These are phyloP conservation scores for Phyllosticta citrichinensis DNA, from an alignment of 2,329 filamentous ascomycete genomes.

Conservation along the genomic window DNA sequence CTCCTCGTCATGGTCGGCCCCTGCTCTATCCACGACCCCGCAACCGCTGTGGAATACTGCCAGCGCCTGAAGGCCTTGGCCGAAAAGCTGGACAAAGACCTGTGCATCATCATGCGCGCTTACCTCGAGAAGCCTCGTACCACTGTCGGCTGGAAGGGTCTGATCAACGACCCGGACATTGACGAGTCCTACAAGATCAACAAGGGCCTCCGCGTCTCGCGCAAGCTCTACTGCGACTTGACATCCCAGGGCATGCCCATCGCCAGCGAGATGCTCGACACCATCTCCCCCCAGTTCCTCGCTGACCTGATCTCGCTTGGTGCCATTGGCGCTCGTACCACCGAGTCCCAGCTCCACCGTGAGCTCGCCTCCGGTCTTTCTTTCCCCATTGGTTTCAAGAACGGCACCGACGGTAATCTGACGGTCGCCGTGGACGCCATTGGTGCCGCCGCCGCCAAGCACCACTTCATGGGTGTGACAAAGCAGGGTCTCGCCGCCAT, in stretches of 20 bases:
- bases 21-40: slow-evolving; percentile 94
- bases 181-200: slow-evolving; percentile 98
- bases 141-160: slow-evolving; percentile 96
- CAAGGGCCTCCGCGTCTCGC: slow-evolving; percentile 87
- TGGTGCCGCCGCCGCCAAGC: slow-evolving; percentile 65
- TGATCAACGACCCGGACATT: slow-evolving; percentile 98
- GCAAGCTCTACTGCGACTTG: slow-evolving; percentile 86
- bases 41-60: slow-evolving; percentile 80
- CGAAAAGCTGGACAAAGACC: slow-evolving; percentile 68
- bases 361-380: slow-evolving; percentile 91
- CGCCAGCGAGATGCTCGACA: slow-evolving; percentile 96
- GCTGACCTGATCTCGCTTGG: slow-evolving; percentile 92
- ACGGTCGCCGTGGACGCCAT: slow-evolving; percentile 93
- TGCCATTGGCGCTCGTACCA: slow-evolving; percentile 90
- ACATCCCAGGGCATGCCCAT: slow-evolving; percentile 85
- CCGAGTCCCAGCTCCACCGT: slow-evolving; percentile 91
- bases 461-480: slow-evolving; percentile 98
- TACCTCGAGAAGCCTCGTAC: slow-evolving; percentile 99
- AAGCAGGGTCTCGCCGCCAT: slow-evolving; percentile 96
- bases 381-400: slow-evolving; percentile 99
- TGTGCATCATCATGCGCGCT: slow-evolving; percentile 92
- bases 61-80: slow-evolving; percentile 65
- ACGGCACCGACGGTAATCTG: slow-evolving; percentile 89
- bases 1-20: slow-evolving; percentile 91
- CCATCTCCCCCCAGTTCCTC: slow-evolving; percentile 95